Evolutionary conservation across 2,329 filamentous ascomycete species (phyloP), one percentile per base, ranked within the genome.

Genomic region (Alternaria consortialis): DNA sequence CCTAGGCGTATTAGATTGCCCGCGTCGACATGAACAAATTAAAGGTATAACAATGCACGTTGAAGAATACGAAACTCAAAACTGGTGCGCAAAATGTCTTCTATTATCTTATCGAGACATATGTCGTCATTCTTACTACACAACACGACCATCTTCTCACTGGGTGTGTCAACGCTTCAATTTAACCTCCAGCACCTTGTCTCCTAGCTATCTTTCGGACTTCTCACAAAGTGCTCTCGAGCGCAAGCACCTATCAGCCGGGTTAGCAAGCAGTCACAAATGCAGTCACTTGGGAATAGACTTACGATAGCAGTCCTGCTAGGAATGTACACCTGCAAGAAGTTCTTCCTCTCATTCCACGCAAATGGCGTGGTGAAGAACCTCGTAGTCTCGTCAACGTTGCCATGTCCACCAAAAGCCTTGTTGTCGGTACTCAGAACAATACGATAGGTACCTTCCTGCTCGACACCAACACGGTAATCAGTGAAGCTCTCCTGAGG

Each of bases 261-360:
- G 32, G 5, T 58, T 46, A 58, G 56, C 25, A 40, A 1, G 12
- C 32, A 17, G 29, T 47, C 27, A 32, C 6, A 32, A 37, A 37
- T 11, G 27, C 12, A 31, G 20, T 0, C 5, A 46, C 1, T 32
- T 27, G 15, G 13, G 29, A 12, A 23, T n/a, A 4, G 11, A 58
- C 56, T 58, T 39, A 97, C 94, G 78, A 97, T 82, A 20, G 93
- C 94, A 63, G 91, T 93, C 71, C 94, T 85, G 53, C 88, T 88
- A 15, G 94, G 94, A 62, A 97, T 87, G 77, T 99, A 99, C 54
- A 97, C 87, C 77, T 98, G 95, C 48, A 92, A 88, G 83, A 92
- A 97, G 80, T 98, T 98, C 82, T 87, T 90, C 64, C 95, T 85
- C 13, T 87, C 87, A 76, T 98, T 98, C 95, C 95, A 98, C 64